Evolutionary conservation across 352 stramenopile genomes (phyloP).

Genomic region (Saprolegnia diclina): DNA sequence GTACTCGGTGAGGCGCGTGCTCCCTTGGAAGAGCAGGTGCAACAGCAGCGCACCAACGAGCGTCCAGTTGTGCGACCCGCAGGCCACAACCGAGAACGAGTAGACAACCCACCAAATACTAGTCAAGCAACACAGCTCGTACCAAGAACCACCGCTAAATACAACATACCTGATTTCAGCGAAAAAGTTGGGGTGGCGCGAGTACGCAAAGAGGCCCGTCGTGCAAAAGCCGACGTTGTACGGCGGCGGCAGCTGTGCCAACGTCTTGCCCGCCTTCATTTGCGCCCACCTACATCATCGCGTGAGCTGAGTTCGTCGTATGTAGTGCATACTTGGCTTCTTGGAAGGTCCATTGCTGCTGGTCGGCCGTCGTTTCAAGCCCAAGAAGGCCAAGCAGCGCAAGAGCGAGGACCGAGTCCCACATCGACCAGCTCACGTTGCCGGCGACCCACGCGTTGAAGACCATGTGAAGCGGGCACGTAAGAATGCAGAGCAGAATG

Average conservation of each 20-base stretch:
- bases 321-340: constrained; percentile 71
- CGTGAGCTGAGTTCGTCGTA: constrained; percentile 22
- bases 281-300: constrained; percentile 3
- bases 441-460: constrained; percentile 30
- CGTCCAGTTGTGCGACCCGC: constrained; percentile 60
- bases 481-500: constrained; percentile 76
- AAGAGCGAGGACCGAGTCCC: constrained; percentile 55
- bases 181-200: constrained; percentile 93
- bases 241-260: constrained; percentile 52
- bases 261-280: neutral
- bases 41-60: constrained; percentile 72
- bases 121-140: neutral
- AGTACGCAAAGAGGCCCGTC: constrained; percentile 86
- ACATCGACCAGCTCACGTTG: constrained; percentile 38
- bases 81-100: constrained; percentile 76
- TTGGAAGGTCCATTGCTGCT: constrained; percentile 91
- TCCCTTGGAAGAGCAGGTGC: constrained; percentile 86
- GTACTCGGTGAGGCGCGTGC: constrained; percentile 83
- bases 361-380: constrained; percentile 85
- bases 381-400: constrained; percentile 67
- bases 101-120: constrained; percentile 88
- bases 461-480: constrained; percentile 59
- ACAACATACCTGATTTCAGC: constrained; percentile 58
- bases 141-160: neutral
- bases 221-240: constrained; percentile 74